Evolutionary conservation across 2,329 filamentous ascomycete species (phyloP), one percentile per base, ranked within the genome.

Genomic region (Sarocladiaceae sp.): DNA sequence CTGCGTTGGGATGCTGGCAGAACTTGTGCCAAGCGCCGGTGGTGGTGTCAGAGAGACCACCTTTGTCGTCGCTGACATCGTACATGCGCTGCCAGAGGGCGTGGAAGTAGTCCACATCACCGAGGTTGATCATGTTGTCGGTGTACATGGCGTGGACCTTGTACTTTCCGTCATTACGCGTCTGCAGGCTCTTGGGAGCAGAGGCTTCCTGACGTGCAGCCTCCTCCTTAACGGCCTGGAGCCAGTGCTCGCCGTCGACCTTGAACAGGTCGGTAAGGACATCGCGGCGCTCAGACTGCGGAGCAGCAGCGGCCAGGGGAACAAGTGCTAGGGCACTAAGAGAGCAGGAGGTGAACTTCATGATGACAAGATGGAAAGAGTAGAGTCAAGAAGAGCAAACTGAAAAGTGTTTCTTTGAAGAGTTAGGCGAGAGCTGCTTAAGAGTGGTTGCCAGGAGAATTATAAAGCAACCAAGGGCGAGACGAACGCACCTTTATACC

Each of bases 101-200:
- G 6, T 18, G 15, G 33, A 35, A 35, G 33, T 35, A 35, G 33
- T 35, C 18, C 33, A 35, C 18, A 20, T 35, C 33, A 20, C 33
- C 33, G 15, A 35, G 6, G 33, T 35, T 35, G 33, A 35, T 35
- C 33, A 35, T 35, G 16, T 35, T 35, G 33, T 35, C 33, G 15
- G 33, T 35, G 33, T 35, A 35, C 33, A 20, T 35, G 33, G 33
- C 33, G 33, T 35, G 33, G 6, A 35, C 33, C 33, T 35, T 35
- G 33, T 19, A 35, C 33, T 35, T 35, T 15, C 16, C 16, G 16
- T 35, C n/a, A 19, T 19, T 6, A 6, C 31, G 33, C 10, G 33
- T 19, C 33, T 35, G 33, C 16, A 35, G 9, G 10, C 33, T 20
- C 33, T 35, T 35, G 33, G 4, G 4, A 4, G 16, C 33, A 5